These are phyloP conservation scores for Nakazawaea wickerhamii DNA, from an alignment of 805 yeast genomes.

Conservation along the genomic window DNA sequence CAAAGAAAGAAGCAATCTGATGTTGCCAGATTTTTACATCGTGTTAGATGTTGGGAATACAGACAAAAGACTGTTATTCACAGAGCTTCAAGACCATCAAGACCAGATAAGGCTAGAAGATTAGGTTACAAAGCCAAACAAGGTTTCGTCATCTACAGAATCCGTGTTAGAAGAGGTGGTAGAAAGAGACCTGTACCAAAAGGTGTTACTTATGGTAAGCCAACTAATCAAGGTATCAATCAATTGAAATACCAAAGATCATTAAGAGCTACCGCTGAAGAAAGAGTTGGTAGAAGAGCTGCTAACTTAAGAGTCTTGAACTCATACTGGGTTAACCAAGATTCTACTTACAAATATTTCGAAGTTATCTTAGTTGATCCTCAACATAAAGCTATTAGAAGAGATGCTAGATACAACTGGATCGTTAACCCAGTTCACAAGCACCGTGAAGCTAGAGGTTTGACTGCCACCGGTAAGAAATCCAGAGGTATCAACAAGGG, in stretches of 20 bases:
- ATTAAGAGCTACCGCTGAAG: slow-evolving; percentile 97
- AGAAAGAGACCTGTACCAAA: slow-evolving; percentile 99
- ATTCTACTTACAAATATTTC: slow-evolving; percentile 98
- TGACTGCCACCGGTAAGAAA: slow-evolving; percentile 96
- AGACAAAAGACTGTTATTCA: slow-evolving; percentile 98
- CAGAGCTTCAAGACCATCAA: slow-evolving; percentile 98
- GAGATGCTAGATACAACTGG: slow-evolving; percentile 99
- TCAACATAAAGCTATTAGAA: slow-evolving; percentile 96
- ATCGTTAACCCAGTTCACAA: slow-evolving; percentile 99
- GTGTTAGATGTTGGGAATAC: slow-evolving; percentile 99
- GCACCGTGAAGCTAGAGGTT: slow-evolving; percentile 99
- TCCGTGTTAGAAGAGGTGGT: slow-evolving; percentile 99
- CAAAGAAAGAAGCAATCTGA: slow-evolving; percentile 99
- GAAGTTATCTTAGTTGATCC: slow-evolving; percentile 98
- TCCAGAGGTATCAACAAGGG: slow-evolving; percentile 99
- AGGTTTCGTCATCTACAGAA: slow-evolving; percentile 97
- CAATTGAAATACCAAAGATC: slow-evolving; percentile 99
- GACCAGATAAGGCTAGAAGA: slow-evolving; percentile 99
- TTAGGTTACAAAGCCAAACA: slow-evolving; percentile 99
- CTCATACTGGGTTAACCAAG: slow-evolving; percentile 99
- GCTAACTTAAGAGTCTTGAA: slow-evolving; percentile 98
- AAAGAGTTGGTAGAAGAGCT: slow-evolving; percentile 98
- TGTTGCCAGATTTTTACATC: slow-evolving; percentile 95
- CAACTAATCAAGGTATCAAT: slow-evolving; percentile 99
- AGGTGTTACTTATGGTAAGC: slow-evolving; percentile 99